Conservation (phyloP, 2,329 filamentous ascomycete species). For the Aspergillus versicolor region DNA sequence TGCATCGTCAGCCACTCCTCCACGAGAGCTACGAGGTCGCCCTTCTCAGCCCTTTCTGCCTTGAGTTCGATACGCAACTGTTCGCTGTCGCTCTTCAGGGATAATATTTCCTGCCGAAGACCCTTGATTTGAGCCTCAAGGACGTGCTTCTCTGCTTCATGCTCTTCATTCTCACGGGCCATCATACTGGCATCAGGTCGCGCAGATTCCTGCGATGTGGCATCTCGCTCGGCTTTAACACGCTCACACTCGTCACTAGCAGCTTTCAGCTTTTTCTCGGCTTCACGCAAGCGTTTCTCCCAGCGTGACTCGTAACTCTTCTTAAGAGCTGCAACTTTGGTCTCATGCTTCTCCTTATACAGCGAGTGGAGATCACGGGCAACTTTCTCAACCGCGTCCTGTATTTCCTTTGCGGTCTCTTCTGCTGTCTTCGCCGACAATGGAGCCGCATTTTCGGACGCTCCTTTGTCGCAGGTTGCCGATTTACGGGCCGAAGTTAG, state of each 20-base stretch:
- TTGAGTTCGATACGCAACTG: conserved; percentile 60
- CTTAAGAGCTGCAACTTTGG: conserved; percentile 87
- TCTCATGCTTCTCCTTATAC: conserved; percentile 97
- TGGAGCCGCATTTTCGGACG: conserved; percentile 29
- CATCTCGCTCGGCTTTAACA: conserved; percentile 64
- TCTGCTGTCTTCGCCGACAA: conserved; percentile 40
- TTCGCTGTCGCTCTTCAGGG: conserved; percentile 69
- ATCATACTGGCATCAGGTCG: conserved; percentile 47
- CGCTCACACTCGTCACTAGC: conserved; percentile 73
- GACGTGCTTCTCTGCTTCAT: conserved; percentile 66
- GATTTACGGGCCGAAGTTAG: conserved; percentile 43
- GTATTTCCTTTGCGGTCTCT: conserved; percentile 65
- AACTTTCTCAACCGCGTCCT: conserved; percentile 83
- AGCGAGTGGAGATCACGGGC: conserved; percentile 88
- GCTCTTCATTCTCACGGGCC: conserved; percentile 54
- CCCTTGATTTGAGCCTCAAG: conserved; percentile 73
- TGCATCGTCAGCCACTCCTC: conserved; percentile 48
- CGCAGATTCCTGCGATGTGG: conserved; percentile 61
- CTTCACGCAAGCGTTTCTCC: conserved; percentile 81
- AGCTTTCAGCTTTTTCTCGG: conserved; percentile 70
- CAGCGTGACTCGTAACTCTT: conserved; percentile 79
- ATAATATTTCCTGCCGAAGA: conserved; percentile 69
- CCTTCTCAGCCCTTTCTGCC: conserved; percentile 50
- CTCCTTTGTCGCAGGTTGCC: conserved; percentile 25
- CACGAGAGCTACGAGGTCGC: conserved; percentile 48